These are phyloP conservation scores for Aureobasidium pullulans DNA, from an alignment of 2,329 filamentous ascomycete species.

Conservation along the genomic window DNA sequence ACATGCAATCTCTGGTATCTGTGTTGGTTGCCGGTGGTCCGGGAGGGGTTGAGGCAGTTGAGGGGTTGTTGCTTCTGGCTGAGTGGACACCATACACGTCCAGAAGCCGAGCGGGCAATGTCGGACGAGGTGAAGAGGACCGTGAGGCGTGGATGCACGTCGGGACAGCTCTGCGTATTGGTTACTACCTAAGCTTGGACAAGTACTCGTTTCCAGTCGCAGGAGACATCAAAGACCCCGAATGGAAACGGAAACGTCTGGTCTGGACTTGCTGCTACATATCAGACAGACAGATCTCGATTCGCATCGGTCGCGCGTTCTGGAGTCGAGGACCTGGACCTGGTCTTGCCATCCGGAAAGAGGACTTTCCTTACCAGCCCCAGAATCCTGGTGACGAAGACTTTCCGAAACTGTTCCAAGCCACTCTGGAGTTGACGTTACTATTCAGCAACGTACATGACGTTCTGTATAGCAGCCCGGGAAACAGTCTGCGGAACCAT, in stretches of 20 bases:
- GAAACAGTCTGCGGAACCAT: constrained; percentile 62
- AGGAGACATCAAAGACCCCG: constrained; percentile 50
- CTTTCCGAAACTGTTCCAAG: constrained; percentile 61
- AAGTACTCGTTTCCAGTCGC: constrained; percentile 59
- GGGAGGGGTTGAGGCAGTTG: constrained; percentile 62
- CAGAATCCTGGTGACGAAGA: constrained; percentile 55
- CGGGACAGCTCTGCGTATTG: constrained; percentile 60
- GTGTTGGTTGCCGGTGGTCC: constrained; percentile 59
- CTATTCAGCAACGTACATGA: constrained; percentile 69
- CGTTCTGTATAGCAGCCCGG: constrained; percentile 63
- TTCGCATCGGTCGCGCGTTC: constrained; percentile 63
- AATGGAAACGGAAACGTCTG: constrained; percentile 56
- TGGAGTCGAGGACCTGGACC: constrained; percentile 66
- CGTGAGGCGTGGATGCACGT: constrained; percentile 73
- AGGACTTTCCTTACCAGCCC: constrained; percentile 60
- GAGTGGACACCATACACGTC: constrained; percentile 66
- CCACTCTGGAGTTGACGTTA: constrained; percentile 63
- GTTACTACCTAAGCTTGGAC: constrained; percentile 63
- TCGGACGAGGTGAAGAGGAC: constrained; percentile 66
- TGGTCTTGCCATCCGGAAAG: constrained; percentile 55
- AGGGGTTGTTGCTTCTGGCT: constrained; percentile 61
- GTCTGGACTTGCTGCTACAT: constrained; percentile 65
- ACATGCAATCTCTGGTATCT: constrained; percentile 64
- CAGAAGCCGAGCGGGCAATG: constrained; percentile 51
- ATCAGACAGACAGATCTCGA: constrained; percentile 61